phyloP scores from a whole-genome alignment of 1,284 basidiomycete species.

The Xanthoconium separans region DNA sequence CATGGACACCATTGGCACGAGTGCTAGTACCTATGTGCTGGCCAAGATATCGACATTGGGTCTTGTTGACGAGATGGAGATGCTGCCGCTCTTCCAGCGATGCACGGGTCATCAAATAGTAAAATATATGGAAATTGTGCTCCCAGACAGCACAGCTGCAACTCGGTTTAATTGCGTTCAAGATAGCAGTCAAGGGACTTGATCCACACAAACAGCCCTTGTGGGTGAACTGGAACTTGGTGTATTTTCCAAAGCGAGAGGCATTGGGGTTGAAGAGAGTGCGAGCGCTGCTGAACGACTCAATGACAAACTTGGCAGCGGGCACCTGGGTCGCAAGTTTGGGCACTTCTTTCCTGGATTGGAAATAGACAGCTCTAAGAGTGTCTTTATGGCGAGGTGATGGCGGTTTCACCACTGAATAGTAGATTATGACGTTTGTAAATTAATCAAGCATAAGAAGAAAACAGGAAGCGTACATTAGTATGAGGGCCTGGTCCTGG shows the following conservation, averaged over 20 bases:
- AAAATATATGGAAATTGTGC: slow-evolving; percentile 96
- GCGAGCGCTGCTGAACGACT: slow-evolving; percentile 89
- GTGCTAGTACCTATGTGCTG: slow-evolving; percentile 48
- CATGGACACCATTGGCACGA: slow-evolving; percentile 46
- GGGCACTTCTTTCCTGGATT: slow-evolving; percentile 91
- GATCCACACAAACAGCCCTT: slow-evolving; percentile 85
- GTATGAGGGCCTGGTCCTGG: slow-evolving; percentile 88
- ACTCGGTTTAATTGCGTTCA: slow-evolving; percentile 86
- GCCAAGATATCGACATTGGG: slow-evolving; percentile 83
- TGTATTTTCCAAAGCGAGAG: too few species aligned
- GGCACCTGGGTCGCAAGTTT: slow-evolving; percentile 86
- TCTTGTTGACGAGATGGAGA: slow-evolving; percentile 78
- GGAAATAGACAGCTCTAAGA: slow-evolving; percentile 85
- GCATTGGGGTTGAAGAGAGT: too few species aligned
- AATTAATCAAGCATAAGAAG: background rate
- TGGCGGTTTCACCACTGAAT: slow-evolving; percentile 92
- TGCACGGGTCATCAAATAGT: slow-evolving; percentile 92
- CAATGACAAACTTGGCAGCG: slow-evolving; percentile 92
- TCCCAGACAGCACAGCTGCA: slow-evolving; percentile 83
- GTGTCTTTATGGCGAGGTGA: slow-evolving; percentile 87
- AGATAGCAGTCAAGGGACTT: slow-evolving; percentile 98
- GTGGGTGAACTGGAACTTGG: slow-evolving; percentile 92
- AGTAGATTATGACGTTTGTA: too few species aligned
- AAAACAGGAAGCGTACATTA: slow-evolving; percentile 57
- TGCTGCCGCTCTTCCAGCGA: slow-evolving; percentile 84